Base-by-base conservation (phyloP, 2,329 filamentous ascomycete species). In the Neurospora sp. region DNA sequence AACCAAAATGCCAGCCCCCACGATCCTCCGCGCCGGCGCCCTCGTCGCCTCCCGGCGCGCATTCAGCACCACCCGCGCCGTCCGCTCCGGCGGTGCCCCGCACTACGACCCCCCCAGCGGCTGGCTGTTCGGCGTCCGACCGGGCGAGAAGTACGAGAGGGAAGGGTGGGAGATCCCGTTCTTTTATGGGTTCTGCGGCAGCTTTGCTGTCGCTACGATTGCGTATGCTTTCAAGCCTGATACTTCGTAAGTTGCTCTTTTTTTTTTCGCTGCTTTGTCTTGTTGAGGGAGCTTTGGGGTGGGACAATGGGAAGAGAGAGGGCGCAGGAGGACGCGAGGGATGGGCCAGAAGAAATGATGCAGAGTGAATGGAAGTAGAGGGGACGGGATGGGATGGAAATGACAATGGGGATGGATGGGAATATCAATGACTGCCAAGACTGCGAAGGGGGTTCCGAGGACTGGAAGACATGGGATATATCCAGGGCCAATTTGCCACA, bases 171-270 rank as follows among this genome's bases (percentile, higher is more conserved):
- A 99, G 86, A 89, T 86, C 74, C 82, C 93, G 69, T 94, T 91
- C 84, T 91, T 91, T 80, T 92, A 92, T 80, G 93, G 94, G 67
- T 93, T 97, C 81, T 91, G 90, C 79, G 92, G 92, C 69, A 91
- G 89, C 77, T 82, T 97, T 77, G 82, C 88, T 37, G 84, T 93
- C 74, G 90, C 89, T 69, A 88, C 87, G 72, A 85, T 97, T 74
- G 92, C 91, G 74, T 93, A 97, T 83, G 93, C 92, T 73, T 98
- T 96, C 81, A 98, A 98, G 89, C 96, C 96, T 68, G 96, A 99
- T 86, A 98, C 95, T 73, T 97, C 93, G 96, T 99, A 86, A 84
- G 94, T 93, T 71, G 67, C 70, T 72, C n/a, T 72, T 66, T 72
- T 66, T 28, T 72, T 66, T 72, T 66, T 28, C 28, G 28, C 28